Evolutionary conservation across 1,284 basidiomycete genomes (phyloP).

Genomic region (Hypsizygus ulmarius): DNA sequence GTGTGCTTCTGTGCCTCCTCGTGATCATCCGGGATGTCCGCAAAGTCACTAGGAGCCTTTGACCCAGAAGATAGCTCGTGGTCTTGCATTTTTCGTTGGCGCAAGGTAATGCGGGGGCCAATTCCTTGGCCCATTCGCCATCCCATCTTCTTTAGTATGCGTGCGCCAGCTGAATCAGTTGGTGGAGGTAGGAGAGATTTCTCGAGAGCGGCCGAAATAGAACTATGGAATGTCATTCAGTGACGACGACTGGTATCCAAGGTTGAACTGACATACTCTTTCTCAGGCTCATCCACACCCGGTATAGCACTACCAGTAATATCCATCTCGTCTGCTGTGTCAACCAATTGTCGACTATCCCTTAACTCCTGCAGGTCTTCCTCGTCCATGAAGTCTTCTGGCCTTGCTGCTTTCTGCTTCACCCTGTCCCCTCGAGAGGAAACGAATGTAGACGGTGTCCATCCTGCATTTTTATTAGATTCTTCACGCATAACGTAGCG

Average conservation of each 20-base stretch:
- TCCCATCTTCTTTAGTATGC: slow-evolving; percentile 91
- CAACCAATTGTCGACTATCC: slow-evolving; percentile 70
- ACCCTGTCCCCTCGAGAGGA: slow-evolving; percentile 79
- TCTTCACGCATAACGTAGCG: not conserved
- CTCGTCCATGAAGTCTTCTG: slow-evolving; percentile 99
- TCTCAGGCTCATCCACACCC: slow-evolving; percentile 41
- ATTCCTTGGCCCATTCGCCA: slow-evolving; percentile 93
- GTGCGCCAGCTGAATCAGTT: slow-evolving; percentile 74
- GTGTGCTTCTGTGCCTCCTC: slow-evolving; percentile 83
- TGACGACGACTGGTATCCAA: not conserved
- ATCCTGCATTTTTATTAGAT: slow-evolving; percentile 56
- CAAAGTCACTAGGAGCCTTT: slow-evolving; percentile 36
- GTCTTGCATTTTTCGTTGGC: slow-evolving; percentile 73
- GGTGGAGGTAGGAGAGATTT: slow-evolving; percentile 57
- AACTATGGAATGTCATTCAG: slow-evolving; percentile 37
- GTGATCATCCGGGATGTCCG: slow-evolving; percentile 51
- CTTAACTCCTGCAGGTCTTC: slow-evolving; percentile 87
- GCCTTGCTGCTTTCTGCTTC: slow-evolving; percentile 55
- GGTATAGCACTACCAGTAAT: slow-evolving; percentile 56
- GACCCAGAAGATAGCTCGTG: slow-evolving; percentile 39
- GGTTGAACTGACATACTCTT: slow-evolving; percentile 54
- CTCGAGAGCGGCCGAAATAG: slow-evolving; percentile 60
- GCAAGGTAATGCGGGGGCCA: slow-evolving; percentile 84
- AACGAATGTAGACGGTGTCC: slow-evolving; percentile 89
- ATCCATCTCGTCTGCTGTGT: slow-evolving; percentile 76